Evolutionary conservation across 129 eudicot species (phyloP).

Genomic region (Gnaphalium uliginosum): DNA sequence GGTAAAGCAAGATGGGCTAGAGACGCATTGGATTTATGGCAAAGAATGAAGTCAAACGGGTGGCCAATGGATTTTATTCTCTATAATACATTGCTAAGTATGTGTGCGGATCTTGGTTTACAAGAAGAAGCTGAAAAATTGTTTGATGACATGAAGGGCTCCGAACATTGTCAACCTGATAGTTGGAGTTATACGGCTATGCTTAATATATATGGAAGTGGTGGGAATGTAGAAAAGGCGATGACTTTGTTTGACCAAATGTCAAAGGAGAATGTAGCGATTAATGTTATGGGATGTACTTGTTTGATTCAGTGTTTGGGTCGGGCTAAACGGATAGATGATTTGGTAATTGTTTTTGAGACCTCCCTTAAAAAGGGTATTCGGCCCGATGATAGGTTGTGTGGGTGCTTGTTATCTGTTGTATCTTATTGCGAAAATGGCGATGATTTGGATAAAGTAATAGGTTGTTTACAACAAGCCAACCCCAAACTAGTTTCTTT

Average conservation of each 20-base stretch:
- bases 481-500: constrained; percentile 58
- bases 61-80: constrained; percentile 71
- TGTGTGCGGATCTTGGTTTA: constrained; percentile 76
- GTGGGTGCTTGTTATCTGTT: constrained; percentile 69
- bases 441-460: constrained; percentile 58
- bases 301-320: constrained; percentile 77
- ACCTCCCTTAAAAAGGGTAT: constrained; percentile 50
- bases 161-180: constrained; percentile 48
- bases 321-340: constrained; percentile 54
- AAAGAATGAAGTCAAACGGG: constrained; percentile 57
- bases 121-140: constrained; percentile 65
- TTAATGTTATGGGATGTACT: constrained; percentile 70
- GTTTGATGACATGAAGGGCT: constrained; percentile 66
- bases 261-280: constrained; percentile 45
- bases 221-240: constrained; percentile 63
- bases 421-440: constrained; percentile 49
- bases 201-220: constrained; percentile 66
- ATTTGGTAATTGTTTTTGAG: constrained; percentile 52
- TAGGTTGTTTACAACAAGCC: constrained; percentile 47
- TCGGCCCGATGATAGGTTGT: constrained; percentile 65
- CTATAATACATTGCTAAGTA: constrained; percentile 64
- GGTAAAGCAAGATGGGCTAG: constrained; percentile 73
- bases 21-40: constrained; percentile 66
- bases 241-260: constrained; percentile 61
- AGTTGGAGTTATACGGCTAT: constrained; percentile 77